Evolutionary conservation across 306 rosid genomes (phyloP), one percentile per base, ranked within the genome.

Genomic region (Medicago arabica): DNA sequence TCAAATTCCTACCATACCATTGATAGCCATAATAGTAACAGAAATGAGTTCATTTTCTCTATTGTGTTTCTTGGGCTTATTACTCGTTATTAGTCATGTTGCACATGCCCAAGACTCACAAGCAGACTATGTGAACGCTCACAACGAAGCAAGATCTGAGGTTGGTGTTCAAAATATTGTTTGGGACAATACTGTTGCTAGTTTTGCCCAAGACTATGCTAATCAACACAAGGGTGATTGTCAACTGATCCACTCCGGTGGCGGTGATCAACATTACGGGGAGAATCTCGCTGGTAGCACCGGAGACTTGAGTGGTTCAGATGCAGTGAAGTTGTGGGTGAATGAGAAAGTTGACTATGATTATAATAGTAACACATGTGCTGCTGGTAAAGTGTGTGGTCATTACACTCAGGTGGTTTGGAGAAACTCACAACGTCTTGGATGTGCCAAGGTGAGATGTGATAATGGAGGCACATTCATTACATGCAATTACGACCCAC

Each of bases 331-430:
- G 18, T 0, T 81, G 70, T 89, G 89, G 87, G 85, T 80, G 9
- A 9, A 57, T 0, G 87, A 87, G 82, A 85, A 82, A 75, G 1
- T 25, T 2, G 0, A 81, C 65, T 89, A 89, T 54, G 21, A 74
- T 36, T 44, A 85, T 75, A 0, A 18, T n/a, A 43, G 77, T 3
- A 87, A 89, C 28, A 14, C 80, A 0, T 87, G 89, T 50, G 58
- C 23, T 11, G 79, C 55, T 5, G 83, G 85, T 0, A 41, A 57
- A 3, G 23, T 2, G 43, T 86, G 90, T 11, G 9, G 5, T 2
- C 88, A 88, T 17, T 86, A 84, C 44, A 88, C 90, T 68, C 93
- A 89, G 14, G 86, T 83, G 6, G 83, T 86, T 18, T 89, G 90
- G 91, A 72, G 4, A 2, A 28, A 85, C 19, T 66, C 93, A 0